Conservation (phyloP, 1,284 basidiomycete genomes). For the Entoloma clypeatum region DNA sequence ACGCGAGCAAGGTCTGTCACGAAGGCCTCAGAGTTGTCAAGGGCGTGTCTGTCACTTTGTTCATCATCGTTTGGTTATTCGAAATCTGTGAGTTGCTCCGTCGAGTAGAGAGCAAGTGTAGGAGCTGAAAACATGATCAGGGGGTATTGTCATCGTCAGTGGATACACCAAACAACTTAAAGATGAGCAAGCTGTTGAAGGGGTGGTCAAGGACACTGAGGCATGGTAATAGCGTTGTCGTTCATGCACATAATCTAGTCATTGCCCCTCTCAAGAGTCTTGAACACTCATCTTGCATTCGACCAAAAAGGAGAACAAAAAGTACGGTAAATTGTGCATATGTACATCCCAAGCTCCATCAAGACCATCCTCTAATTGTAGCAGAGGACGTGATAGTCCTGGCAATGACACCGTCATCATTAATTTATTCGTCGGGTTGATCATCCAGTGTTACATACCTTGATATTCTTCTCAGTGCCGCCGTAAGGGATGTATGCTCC, state of each 20-base stretch:
- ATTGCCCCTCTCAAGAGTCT: background rate
- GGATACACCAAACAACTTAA: conserved; percentile 36
- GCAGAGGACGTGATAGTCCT: conserved; percentile 21
- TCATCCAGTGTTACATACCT: conserved; percentile 28
- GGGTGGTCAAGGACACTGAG: conserved; percentile 36
- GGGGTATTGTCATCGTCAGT: conserved; percentile 41
- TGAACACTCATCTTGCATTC: background rate
- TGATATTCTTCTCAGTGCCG: conserved; percentile 44
- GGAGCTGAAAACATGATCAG: too few species aligned
- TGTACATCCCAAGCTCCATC: too few species aligned
- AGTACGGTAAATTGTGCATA: too few species aligned
- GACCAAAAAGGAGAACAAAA: too few species aligned
- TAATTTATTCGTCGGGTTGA: background rate
- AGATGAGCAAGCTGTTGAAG: conserved; percentile 36
- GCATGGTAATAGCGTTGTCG: conserved; percentile 28
- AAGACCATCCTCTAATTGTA: conserved; percentile 18
- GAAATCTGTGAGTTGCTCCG: conserved; percentile 37
- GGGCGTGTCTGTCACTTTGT: conserved; percentile 35
- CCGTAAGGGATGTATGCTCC: conserved; percentile 52
- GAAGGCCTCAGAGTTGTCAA: conserved; percentile 36
- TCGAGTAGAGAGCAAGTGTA: too few species aligned
- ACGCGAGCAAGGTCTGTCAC: conserved; percentile 29
- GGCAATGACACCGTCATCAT: background rate
- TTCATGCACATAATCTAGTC: conserved; percentile 8
- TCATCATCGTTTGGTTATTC: conserved; percentile 40